A percentile compares a stretch with the other conserved stretches of the same genome.
Evolutionary conservation across 2,329 filamentous ascomycete genomes (phyloP).

Genomic region (Colletotrichum neosansevieriae): DNA sequence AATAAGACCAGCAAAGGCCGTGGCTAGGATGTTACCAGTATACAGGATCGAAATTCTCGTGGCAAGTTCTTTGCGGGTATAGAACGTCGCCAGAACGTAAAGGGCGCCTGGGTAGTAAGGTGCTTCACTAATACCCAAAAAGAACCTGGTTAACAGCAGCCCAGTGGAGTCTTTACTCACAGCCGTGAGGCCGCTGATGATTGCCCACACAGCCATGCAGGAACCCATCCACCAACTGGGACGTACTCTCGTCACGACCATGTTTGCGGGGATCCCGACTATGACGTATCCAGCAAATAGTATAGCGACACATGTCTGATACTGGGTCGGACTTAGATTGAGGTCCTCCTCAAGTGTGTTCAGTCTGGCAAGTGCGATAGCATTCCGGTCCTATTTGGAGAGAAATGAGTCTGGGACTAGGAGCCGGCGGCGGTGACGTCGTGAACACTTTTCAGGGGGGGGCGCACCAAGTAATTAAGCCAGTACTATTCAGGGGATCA

Average conservation of each 20-base stretch:
- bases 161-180: neutral
- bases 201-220: slow-evolving; percentile 16
- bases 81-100: slow-evolving; percentile 47
- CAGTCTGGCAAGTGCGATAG: slow-evolving; percentile 68
- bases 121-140: slow-evolving; percentile 47
- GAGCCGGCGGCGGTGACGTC: slow-evolving; percentile 35
- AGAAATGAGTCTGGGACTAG: fast-evolving
- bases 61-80: slow-evolving; percentile 45
- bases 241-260: slow-evolving; percentile 36
- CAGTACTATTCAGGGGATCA: neutral
- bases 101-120: slow-evolving; percentile 48
- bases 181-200: no score
- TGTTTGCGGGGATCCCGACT: slow-evolving; percentile 47
- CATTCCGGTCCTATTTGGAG: slow-evolving; percentile 55
- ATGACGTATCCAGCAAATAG: slow-evolving; percentile 44
- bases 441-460: no score
- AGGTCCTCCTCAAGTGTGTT: slow-evolving; percentile 66
- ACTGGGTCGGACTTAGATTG: slow-evolving; percentile 52
- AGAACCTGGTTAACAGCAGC: slow-evolving; percentile 44
- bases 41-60: slow-evolving; percentile 46
- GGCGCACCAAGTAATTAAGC: slow-evolving; percentile 50
- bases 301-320: slow-evolving; percentile 34
- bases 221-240: slow-evolving; percentile 34
- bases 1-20: slow-evolving; percentile 46
- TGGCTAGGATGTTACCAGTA: slow-evolving; percentile 45